Conservation (phyloP, 805 yeast species). For the Myxozyma sirexii region DNA sequence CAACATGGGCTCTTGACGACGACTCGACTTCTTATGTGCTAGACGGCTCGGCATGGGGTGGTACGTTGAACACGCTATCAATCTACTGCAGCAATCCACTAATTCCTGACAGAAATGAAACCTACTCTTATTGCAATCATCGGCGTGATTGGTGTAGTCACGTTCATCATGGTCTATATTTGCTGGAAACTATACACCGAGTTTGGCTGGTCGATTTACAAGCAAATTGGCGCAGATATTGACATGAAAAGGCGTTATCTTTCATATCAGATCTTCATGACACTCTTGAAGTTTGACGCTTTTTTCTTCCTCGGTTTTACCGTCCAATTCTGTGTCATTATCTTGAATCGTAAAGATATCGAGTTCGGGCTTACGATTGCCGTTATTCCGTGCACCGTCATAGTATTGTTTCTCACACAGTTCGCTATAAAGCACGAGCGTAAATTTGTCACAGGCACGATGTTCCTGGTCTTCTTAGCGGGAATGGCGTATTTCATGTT, state of each 20-base stretch:
- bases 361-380: slow-evolving; percentile 53
- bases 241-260: slow-evolving; percentile 46
- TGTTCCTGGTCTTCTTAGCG: slow-evolving; percentile 44
- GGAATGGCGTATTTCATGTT: slow-evolving; percentile 53
- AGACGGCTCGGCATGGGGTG: slow-evolving; percentile 29
- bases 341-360: slow-evolving; percentile 46
- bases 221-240: slow-evolving; percentile 54
- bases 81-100: background rate
- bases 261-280: slow-evolving; percentile 47
- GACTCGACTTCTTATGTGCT: slow-evolving; percentile 18
- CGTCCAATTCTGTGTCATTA: slow-evolving; percentile 52
- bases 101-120: slow-evolving; percentile 19
- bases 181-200: slow-evolving; percentile 45
- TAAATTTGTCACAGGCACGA: slow-evolving; percentile 38
- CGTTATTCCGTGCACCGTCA: slow-evolving; percentile 50
- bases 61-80: background rate
- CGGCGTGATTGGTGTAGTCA: slow-evolving; percentile 46
- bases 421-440: slow-evolving; percentile 46
- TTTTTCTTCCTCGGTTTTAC: slow-evolving; percentile 57
- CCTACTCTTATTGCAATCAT: slow-evolving; percentile 52
- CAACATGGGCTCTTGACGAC: slow-evolving; percentile 21
- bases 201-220: slow-evolving; percentile 53
- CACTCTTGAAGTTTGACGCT: slow-evolving; percentile 47
- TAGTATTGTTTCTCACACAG: slow-evolving; percentile 46
- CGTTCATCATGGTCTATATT: slow-evolving; percentile 42